Conservation (phyloP, 1,284 basidiomycete genomes). For the Irpex lacteus region DNA sequence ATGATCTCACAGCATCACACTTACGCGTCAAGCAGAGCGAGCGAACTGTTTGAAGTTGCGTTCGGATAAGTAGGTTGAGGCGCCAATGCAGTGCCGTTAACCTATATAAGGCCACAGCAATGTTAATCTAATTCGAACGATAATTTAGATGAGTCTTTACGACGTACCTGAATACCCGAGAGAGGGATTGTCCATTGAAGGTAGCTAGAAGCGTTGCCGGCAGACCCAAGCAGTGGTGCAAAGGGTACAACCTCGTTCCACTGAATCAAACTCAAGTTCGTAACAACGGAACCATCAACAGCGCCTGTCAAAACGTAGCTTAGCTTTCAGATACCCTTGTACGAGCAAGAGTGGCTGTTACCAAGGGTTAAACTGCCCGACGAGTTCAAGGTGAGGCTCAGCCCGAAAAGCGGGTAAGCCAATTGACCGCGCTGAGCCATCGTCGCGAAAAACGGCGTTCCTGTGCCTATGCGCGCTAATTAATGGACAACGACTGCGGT, state of each 20-base stretch:
- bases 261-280: constrained; percentile 52
- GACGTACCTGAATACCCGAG: constrained; percentile 49
- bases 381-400: constrained; percentile 57
- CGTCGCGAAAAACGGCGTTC: constrained; percentile 61
- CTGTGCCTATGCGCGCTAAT: constrained; percentile 34
- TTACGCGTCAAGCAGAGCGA: constrained; percentile 78
- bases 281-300: constrained; percentile 65
- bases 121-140: not conserved
- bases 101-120: too few relatives aligned
- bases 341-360: constrained; percentile 25
- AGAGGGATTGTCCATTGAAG: constrained; percentile 80
- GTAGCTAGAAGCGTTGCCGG: constrained; percentile 66
- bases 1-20: constrained; percentile 24
- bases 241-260: constrained; percentile 78
- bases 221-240: constrained; percentile 49
- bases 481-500: constrained; percentile 1
- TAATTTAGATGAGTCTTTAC: not conserved
- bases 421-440: constrained; percentile 61
- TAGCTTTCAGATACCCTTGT: not conserved
- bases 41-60: constrained; percentile 50
- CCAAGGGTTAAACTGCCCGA: constrained; percentile 66
- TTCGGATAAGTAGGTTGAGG: constrained; percentile 69
- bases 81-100: constrained; percentile 55
- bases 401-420: constrained; percentile 71
- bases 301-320: constrained; percentile 46